phyloP scores from a whole-genome alignment of 108 stramenopile species.

The Skeletonema potamos region DNA sequence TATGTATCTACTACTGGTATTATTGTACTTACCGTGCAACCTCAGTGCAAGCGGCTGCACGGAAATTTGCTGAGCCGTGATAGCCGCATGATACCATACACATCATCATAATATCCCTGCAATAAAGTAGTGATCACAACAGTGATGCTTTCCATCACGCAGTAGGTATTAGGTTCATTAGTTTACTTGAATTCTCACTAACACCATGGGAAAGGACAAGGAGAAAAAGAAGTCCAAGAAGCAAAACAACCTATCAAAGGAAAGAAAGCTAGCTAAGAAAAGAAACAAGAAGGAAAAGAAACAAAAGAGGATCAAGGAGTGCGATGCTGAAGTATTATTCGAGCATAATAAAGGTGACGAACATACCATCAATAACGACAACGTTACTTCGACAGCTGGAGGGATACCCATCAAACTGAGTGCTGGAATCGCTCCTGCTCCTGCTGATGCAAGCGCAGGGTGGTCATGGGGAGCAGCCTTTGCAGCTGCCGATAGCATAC shows the following conservation, averaged over 20 bases:
- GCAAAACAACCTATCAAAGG: slow-evolving; percentile 3
- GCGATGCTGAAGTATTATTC: background rate
- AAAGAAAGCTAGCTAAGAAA: background rate
- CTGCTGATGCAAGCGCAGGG: background rate
- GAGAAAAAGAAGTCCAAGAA: background rate
- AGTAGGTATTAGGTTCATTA: too few species aligned
- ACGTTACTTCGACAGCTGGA: background rate
- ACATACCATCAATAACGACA: background rate
- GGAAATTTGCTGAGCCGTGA: too few species aligned
- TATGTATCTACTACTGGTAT: too few species aligned
- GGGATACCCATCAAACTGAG: background rate
- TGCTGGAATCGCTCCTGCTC: background rate
- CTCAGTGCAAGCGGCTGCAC: too few species aligned
- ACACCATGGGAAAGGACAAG: slow-evolving; percentile 10
- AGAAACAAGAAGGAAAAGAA: slow-evolving; percentile 12
- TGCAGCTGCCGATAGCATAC: slow-evolving; percentile 38
- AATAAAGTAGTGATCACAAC: too few species aligned
- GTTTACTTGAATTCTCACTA: background rate
- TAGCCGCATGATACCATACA: too few species aligned
- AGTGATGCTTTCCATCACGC: too few species aligned
- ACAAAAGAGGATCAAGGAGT: background rate
- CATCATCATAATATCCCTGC: too few species aligned
- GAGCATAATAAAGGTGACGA: background rate
- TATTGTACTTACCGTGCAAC: too few species aligned
- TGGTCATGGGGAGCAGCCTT: slow-evolving; percentile 51